These are phyloP conservation scores for Noccaea caerulescens DNA, from an alignment of 345 rosid genomes.

Conservation along the genomic window DNA sequence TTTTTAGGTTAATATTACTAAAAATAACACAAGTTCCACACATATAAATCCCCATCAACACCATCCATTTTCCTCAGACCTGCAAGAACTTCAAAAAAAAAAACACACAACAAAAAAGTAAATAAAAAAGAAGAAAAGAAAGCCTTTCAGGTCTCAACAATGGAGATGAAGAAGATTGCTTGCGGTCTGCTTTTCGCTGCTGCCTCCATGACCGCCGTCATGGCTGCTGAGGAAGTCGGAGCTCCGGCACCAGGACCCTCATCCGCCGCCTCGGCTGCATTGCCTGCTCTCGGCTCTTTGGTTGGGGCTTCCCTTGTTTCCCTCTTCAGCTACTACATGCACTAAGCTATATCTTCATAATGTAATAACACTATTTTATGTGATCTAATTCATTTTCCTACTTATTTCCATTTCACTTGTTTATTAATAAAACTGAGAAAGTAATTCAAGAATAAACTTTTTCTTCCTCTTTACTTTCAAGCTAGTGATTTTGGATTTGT, in stretches of 20 bases:
- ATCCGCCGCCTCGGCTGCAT: constrained; percentile 37
- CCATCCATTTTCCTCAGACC: constrained; percentile 41
- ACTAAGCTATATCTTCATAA: constrained; percentile 39
- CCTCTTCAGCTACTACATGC: constrained; percentile 46
- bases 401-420: constrained; percentile 33
- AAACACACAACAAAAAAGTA: constrained; percentile 25
- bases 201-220: constrained; percentile 55
- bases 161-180: constrained; percentile 76
- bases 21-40: constrained; percentile 13
- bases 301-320: constrained; percentile 49
- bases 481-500: neutral
- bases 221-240: constrained; percentile 48
- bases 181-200: constrained; percentile 55
- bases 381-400: constrained; percentile 32
- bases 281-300: constrained; percentile 57
- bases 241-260: constrained; percentile 53
- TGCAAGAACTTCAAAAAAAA: constrained; percentile 38
- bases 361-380: constrained; percentile 32
- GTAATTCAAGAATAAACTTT: constrained; percentile 25
- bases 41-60: constrained; percentile 31
- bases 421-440: constrained; percentile 39
- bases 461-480: constrained; percentile 1
- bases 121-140: constrained; percentile 34
- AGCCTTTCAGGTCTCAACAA: constrained; percentile 49
- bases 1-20: constrained; percentile 20